These are phyloP conservation scores for Geotrichum ghanense DNA, from an alignment of 805 yeast species.

Conservation along the genomic window DNA sequence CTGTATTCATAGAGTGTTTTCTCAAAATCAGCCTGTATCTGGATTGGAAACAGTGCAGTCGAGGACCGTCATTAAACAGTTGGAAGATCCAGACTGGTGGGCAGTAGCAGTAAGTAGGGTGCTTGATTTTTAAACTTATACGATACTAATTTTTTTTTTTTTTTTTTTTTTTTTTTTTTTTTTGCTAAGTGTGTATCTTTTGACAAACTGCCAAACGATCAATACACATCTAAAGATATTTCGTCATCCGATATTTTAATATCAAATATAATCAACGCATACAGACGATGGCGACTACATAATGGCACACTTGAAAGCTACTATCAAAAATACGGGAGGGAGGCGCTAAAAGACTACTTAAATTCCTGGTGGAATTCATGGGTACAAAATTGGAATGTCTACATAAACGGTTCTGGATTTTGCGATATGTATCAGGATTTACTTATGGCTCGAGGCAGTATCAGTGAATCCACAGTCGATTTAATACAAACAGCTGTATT, in stretches of 20 bases:
- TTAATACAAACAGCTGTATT: constrained; percentile 9
- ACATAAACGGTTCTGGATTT: constrained; percentile 11
- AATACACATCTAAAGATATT: constrained; percentile 20
- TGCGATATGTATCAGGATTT: constrained; percentile 8
- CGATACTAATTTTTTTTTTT: background rate
- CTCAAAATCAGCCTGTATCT: constrained; percentile 12
- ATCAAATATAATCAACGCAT: constrained; percentile 23
- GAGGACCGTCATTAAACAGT: constrained; percentile 22
- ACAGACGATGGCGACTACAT: constrained; percentile 26
- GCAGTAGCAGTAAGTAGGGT: constrained; percentile 15
- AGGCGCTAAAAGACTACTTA: constrained; percentile 5
- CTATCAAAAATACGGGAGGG: constrained; percentile 2
- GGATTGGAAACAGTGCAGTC: constrained; percentile 26
- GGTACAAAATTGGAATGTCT: constrained; percentile 14
- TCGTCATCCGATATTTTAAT: constrained; percentile 27
- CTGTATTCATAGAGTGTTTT: constrained; percentile 9
- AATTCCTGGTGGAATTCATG: constrained; percentile 17
- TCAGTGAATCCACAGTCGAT: constrained; percentile 13
- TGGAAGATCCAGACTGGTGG: constrained; percentile 23
- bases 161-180: too few relatives aligned
- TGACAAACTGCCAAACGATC: constrained; percentile 17
- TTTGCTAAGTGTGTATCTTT: constrained; percentile 9
- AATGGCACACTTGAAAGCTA: constrained; percentile 21
- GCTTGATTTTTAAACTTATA: background rate
- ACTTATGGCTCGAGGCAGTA: constrained; percentile 10